Evolutionary conservation across 2,329 filamentous ascomycete species (phyloP).

Genomic region (Tolypocladium guangdongense): DNA sequence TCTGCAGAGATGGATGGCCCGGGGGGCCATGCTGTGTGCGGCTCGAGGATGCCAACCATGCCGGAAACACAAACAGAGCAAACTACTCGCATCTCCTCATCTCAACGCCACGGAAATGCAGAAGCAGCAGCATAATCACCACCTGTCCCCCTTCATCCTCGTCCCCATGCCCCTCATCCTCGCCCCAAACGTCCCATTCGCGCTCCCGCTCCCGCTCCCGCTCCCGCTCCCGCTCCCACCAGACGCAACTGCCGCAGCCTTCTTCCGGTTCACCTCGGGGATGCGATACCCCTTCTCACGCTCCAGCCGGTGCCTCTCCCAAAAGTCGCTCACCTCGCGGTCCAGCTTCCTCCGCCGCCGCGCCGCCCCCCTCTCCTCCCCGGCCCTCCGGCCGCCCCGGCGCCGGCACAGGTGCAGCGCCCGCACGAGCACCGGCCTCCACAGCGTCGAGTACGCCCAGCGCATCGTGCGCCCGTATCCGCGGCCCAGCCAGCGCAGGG

Average conservation of each 20-base stretch:
- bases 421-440: constrained; percentile 10
- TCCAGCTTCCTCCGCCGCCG: constrained; percentile 12
- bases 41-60: no score
- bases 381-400: neutral
- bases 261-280: constrained; percentile 25
- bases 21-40: no score
- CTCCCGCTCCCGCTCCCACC: constrained; percentile 1
- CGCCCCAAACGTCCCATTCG: neutral
- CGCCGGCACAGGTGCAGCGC: neutral
- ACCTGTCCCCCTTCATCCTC: neutral
- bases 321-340: constrained; percentile 29
- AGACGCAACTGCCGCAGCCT: neutral
- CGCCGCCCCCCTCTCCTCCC: neutral
- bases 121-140: neutral
- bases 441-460: constrained; percentile 12
- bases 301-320: constrained; percentile 27
- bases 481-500: constrained; percentile 15
- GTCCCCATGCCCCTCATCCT: neutral
- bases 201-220: neutral
- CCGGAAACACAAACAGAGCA: neutral
- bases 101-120: neutral
- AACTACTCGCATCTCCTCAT: neutral
- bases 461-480: constrained; percentile 5
- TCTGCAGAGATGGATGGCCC: no score
- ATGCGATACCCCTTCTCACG: constrained; percentile 28